Evolutionary conservation across 2,329 filamentous ascomycete genomes (phyloP), one percentile per base, ranked within the genome.

Genomic region (Stachybotrys elegans): DNA sequence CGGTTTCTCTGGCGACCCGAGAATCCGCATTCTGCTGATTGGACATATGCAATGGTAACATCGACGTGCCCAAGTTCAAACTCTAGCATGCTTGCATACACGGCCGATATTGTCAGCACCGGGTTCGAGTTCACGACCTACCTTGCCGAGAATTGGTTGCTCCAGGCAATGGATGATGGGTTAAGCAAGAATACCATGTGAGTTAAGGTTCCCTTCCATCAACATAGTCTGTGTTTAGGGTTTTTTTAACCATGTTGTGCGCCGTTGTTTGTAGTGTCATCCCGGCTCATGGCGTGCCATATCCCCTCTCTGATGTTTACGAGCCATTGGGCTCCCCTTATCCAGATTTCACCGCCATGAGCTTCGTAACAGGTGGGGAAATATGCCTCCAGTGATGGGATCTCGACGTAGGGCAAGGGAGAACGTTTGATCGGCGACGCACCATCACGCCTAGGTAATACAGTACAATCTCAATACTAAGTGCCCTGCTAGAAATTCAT

Each of bases 1-100:
- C 42, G 42, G 19, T 43, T 43, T 25, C 42, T 43, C 14, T 43
- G 42, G 42, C 42, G 21, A 36, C 42, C 42, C 6, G 29, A 37
- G 9, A 16, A 20, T 25, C 31, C 42, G n/a, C 42, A 43, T 37
- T 37, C 29, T 11, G 31, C 22, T 37, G 42, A 43, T 17, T 43
- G 42, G 42, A 11, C 42, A 4, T 43, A 43, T 16, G 31, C 42
- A 5, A 43, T 43, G 22, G 42, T 43, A 13, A 43, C 42, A 6
- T 36, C 42, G 21, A 20, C 20, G 19, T 43, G 42, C 16, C 42
- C 42, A 6, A 19, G 22, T 27, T 31, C 29, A 6, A 43, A 37
- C 22, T 37, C 9, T 21, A 36, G 5, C 21, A 43, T 43, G 29
- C 29, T 43, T 22, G 42, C 31, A 12, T 37, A 23, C 42, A 36